Conservation (phyloP, 768 basidiomycete genomes). For the Multifurca ochricompacta region DNA sequence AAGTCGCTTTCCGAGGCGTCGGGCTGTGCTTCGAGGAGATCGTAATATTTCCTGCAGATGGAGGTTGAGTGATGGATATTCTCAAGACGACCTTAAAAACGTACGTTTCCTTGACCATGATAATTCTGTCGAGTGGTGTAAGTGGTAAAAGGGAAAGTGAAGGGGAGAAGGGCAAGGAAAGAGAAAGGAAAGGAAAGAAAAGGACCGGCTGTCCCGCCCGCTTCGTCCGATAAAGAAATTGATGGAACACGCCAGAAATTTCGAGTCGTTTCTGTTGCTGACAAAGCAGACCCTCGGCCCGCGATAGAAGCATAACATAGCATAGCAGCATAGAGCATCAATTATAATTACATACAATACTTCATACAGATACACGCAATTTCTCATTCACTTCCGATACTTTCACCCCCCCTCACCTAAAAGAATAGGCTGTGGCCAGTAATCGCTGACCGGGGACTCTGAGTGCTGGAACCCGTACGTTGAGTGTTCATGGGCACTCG, state of each 20-base stretch:
- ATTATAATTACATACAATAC: too few relatives aligned
- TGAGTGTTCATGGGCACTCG: background rate
- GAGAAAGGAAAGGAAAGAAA: slow-evolving; percentile 9
- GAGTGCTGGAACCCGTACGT: background rate
- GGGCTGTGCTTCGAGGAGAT: slow-evolving; percentile 79
- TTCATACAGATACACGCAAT: too few relatives aligned
- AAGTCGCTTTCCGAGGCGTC: slow-evolving; percentile 76
- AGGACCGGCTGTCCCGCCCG: slow-evolving; percentile 9
- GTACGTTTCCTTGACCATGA: slow-evolving; percentile 69
- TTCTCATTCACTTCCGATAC: too few relatives aligned
- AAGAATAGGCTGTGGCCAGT: too few relatives aligned
- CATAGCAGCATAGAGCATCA: too few relatives aligned
- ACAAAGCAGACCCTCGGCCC: slow-evolving; percentile 6
- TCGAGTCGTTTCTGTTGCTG: slow-evolving; percentile 23
- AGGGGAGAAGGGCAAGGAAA: slow-evolving; percentile 7
- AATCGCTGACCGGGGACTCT: background rate
- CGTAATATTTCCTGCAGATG: slow-evolving; percentile 71
- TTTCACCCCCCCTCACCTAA: too few relatives aligned
- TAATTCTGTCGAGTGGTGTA: slow-evolving; percentile 15
- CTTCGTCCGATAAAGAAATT: slow-evolving; percentile 26
- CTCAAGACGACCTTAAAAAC: slow-evolving; percentile 22
- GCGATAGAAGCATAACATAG: too few relatives aligned
- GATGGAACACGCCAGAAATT: slow-evolving; percentile 36
- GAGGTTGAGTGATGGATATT: slow-evolving; percentile 7
- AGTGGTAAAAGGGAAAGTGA: slow-evolving; percentile 13